These are phyloP conservation scores for Usnea hakonensis DNA, from an alignment of 495 filamentous ascomycete genomes.

Conservation along the genomic window DNA sequence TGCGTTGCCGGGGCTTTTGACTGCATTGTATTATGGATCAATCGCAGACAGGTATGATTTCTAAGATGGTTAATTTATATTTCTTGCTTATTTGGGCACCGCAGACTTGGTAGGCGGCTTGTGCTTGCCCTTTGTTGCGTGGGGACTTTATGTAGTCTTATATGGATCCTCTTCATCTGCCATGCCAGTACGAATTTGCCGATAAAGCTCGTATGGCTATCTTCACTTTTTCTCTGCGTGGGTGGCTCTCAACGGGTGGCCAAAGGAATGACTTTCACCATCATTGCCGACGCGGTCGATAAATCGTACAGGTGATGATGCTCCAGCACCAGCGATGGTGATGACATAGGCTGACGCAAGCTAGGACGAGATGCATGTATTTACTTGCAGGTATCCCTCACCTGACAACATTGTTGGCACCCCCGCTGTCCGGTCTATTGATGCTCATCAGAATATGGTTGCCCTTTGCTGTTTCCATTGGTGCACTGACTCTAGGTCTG, in stretches of 20 bases:
- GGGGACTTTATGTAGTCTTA: constrained; percentile 17
- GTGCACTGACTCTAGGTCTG: constrained; percentile 8
- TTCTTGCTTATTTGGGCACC: background rate
- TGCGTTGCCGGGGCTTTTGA: constrained; percentile 21
- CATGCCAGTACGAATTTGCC: constrained; percentile 14
- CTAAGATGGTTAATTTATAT: background rate
- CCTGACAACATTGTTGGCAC: constrained; percentile 17
- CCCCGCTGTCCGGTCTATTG: constrained; percentile 13
- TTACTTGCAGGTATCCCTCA: constrained; percentile 20
- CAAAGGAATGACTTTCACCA: constrained; percentile 23
- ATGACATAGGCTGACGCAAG: background rate
- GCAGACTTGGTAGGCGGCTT: constrained; percentile 10
- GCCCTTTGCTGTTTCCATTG: constrained; percentile 19
- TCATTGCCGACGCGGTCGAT: constrained; percentile 21
- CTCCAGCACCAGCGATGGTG: background rate
- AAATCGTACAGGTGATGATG: constrained; percentile 17
- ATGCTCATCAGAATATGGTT: constrained; percentile 20
- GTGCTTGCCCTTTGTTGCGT: constrained; percentile 16
- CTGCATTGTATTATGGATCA: constrained; percentile 20
- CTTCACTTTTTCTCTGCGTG: constrained; percentile 22
- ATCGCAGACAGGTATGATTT: constrained; percentile 14
- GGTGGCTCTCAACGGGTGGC: constrained; percentile 23
- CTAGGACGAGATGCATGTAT: constrained; percentile 22
- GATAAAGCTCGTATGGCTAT: constrained; percentile 21
- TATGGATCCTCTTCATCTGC: constrained; percentile 20